Conservation (phyloP, 2,329 filamentous ascomycete species). For the Hypoxylon sp. region DNA sequence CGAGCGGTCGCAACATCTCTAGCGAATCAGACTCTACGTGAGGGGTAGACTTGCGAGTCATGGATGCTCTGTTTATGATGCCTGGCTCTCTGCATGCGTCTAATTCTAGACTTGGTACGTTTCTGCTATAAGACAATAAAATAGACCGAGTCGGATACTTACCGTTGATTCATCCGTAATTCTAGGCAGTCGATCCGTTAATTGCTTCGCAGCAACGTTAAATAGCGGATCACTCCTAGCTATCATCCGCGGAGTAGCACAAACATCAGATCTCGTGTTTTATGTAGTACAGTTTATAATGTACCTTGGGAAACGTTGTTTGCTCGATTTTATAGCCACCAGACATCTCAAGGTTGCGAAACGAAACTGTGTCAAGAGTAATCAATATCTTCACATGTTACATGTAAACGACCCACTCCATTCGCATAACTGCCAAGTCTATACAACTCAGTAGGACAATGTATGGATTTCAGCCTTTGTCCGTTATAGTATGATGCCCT, state of each 20-base stretch:
- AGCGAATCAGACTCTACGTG: slow-evolving; percentile 2
- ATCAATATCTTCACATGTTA: slow-evolving; percentile 14
- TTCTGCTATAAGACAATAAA: slow-evolving; percentile 20
- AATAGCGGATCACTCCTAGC: not conserved
- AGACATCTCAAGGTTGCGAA: not conserved
- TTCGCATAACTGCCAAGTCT: slow-evolving; percentile 10
- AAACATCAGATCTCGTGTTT: not conserved
- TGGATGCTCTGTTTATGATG: slow-evolving; percentile 17
- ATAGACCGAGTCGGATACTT: not conserved
- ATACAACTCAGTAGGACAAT: slow-evolving; percentile 5
- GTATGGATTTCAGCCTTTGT: slow-evolving; percentile 12
- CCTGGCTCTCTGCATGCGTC: slow-evolving; percentile 5
- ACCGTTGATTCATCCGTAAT: slow-evolving; percentile 7
- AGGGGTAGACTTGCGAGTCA: slow-evolving; percentile 31
- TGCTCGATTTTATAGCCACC: not conserved
- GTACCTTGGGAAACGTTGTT: not conserved
- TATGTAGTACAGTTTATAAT: not conserved
- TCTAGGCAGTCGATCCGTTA: not conserved
- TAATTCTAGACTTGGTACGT: slow-evolving; percentile 13
- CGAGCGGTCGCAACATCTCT: not conserved
- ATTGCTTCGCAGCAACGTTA: not conserved
- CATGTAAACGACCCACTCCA: slow-evolving; percentile 1
- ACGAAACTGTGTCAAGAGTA: not conserved
- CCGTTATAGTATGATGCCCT: slow-evolving; percentile 22
- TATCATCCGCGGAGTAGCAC: not conserved